phyloP scores from a whole-genome alignment of 768 basidiomycete genomes.

The Ephemerocybe angulata region DNA sequence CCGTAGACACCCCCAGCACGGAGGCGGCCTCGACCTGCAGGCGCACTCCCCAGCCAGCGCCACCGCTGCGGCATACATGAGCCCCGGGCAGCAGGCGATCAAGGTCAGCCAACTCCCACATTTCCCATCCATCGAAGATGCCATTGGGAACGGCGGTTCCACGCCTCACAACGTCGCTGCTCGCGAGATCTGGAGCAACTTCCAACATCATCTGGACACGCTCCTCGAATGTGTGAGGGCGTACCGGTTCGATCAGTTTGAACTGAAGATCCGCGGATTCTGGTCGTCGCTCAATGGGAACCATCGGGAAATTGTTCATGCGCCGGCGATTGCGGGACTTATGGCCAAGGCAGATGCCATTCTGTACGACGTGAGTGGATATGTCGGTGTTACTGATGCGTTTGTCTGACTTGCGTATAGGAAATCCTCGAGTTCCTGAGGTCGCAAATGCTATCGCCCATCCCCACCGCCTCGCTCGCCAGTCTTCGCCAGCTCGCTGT shows the following conservation, averaged over 20 bases:
- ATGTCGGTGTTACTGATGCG: slow-evolving; percentile 6
- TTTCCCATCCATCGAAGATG: slow-evolving; percentile 86
- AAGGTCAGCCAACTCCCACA: slow-evolving; percentile 76
- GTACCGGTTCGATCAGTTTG: slow-evolving; percentile 87
- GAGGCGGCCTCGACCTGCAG: slow-evolving; percentile 49
- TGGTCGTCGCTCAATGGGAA: slow-evolving; percentile 72
- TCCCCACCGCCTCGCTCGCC: slow-evolving; percentile 61
- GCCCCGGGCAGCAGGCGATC: slow-evolving; percentile 46
- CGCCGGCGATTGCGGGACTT: slow-evolving; percentile 80
- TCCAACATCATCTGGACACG: slow-evolving; percentile 85
- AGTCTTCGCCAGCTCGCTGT: slow-evolving; percentile 78
- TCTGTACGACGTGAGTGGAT: slow-evolving; percentile 77
- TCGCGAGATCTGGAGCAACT: slow-evolving; percentile 88
- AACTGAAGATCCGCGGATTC: slow-evolving; percentile 81
- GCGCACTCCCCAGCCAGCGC: slow-evolving; percentile 55
- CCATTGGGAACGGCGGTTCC: slow-evolving; percentile 69
- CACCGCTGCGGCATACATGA: slow-evolving; percentile 44
- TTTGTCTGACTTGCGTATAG: slow-evolving; percentile 34
- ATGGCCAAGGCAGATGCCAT: slow-evolving; percentile 91
- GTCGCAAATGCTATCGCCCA: slow-evolving; percentile 78
- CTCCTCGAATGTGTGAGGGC: slow-evolving; percentile 73
- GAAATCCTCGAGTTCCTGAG: slow-evolving; percentile 86
- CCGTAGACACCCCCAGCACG: slow-evolving; percentile 66
- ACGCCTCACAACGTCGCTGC: slow-evolving; percentile 75
- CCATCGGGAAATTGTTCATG: slow-evolving; percentile 86